Evolutionary conservation across 306 rosid genomes (phyloP).

Genomic region (Macrotyloma uniflorum): DNA sequence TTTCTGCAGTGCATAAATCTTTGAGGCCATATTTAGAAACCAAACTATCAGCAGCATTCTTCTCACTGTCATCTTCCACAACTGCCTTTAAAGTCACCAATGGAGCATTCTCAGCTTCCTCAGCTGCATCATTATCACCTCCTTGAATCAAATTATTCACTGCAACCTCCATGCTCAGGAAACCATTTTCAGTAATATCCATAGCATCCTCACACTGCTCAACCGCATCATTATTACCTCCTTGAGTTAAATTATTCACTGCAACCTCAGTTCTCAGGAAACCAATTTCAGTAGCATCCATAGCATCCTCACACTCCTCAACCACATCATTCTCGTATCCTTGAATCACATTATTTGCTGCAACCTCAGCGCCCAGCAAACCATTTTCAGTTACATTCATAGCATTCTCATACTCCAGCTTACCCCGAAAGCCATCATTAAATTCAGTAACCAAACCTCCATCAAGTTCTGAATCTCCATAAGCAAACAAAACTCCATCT

Average conservation of each 20-base stretch:
- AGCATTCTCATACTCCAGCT: not conserved
- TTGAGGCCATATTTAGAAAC: not conserved
- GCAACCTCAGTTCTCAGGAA: not conserved
- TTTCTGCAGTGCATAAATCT: conserved; percentile 20
- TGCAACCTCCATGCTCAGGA: not conserved
- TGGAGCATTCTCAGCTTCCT: conserved; percentile 17
- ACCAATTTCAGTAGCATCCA: conserved; percentile 18
- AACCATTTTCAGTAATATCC: conserved; percentile 19
- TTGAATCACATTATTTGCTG: not conserved
- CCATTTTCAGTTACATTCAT: conserved; percentile 26
- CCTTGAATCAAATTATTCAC: not conserved
- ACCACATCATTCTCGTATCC: conserved; percentile 15
- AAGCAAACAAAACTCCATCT: conserved; percentile 12
- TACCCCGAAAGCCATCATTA: conserved; percentile 24
- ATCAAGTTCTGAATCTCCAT: conserved; percentile 12
- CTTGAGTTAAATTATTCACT: not conserved
- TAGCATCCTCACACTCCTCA: conserved; percentile 10
- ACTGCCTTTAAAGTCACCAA: not conserved
- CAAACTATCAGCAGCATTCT: conserved; percentile 28
- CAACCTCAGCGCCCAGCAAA: not conserved
- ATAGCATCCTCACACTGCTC: conserved; percentile 10
- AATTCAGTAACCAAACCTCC: conserved; percentile 33
- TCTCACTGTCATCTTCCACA: conserved; percentile 13
- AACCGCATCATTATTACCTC: conserved; percentile 9
- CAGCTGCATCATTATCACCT: conserved; percentile 15